Evolutionary conservation across 768 basidiomycete genomes (phyloP).

Genomic region (Leccinum olivaceopallidum): DNA sequence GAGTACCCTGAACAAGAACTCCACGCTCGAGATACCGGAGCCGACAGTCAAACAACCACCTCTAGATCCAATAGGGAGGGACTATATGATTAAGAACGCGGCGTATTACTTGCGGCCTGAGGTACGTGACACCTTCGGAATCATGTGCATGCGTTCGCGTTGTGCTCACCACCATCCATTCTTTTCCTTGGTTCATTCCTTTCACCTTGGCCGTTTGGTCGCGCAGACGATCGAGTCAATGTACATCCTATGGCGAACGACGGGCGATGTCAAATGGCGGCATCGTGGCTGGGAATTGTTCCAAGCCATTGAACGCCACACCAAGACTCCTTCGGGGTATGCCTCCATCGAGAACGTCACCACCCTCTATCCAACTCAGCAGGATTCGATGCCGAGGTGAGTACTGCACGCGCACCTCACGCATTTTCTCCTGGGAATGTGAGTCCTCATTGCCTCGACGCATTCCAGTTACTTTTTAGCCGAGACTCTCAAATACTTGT

Average conservation of each 20-base stretch:
- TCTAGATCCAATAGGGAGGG: constrained; percentile 35
- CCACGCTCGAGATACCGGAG: background rate
- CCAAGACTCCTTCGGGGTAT: constrained; percentile 62
- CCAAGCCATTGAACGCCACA: constrained; percentile 58
- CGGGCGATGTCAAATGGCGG: constrained; percentile 69
- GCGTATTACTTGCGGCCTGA: constrained; percentile 69
- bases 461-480: background rate
- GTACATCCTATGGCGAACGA: constrained; percentile 69
- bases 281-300: constrained; percentile 71
- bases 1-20: constrained; percentile 4
- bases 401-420: constrained; percentile 14
- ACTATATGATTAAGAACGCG: constrained; percentile 49
- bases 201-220: background rate
- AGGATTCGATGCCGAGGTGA: constrained; percentile 73
- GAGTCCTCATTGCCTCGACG: background rate
- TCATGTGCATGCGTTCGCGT: background rate
- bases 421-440: background rate
- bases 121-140: constrained; percentile 40
- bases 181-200: background rate
- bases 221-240: constrained; percentile 70
- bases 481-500: background rate
- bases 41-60: background rate
- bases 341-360: constrained; percentile 53
- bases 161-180: background rate
- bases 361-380: constrained; percentile 32